Evolutionary conservation across 2,329 filamentous ascomycete species (phyloP), one percentile per base, ranked within the genome.

Genomic region (Exophiala sp.): DNA sequence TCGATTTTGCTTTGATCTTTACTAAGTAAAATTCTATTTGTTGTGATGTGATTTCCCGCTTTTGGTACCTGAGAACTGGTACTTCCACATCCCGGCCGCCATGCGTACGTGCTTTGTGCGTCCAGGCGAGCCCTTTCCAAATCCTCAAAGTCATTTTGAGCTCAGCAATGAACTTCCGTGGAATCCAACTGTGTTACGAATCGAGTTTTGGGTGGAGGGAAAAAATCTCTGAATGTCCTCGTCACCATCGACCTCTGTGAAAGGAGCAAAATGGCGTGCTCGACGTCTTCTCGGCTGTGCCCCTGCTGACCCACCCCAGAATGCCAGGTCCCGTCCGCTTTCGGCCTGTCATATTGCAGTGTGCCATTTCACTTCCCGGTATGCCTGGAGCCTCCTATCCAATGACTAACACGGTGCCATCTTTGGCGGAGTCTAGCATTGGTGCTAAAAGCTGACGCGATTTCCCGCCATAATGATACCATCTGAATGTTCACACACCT

Each of bases 391-490:
- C 8, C 32, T 29, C 48, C 32, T 20, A 14, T 44, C 54, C 54
- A 54, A 57, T 57, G 18, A 49, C 21, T 9, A 8, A 11, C n/a
- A 20, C 21, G 33, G 41, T 43, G 41, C 21, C 41, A 24, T 41
- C 9, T 24, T 32, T 43, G 41, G 41, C 29, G 24, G 24, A 29
- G 24, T 29, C 24, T 29, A 29, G 24, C 20, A n/a, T 24, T 24
- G 41, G 39, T 7, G 44, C 48, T 53, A 53, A 50, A 16, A 42
- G 55, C 40, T 58, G 55, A 58, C 41, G 55, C 45, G 35, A 54
- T 58, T 58, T 43, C n/a, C 33, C 44, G 45, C 47, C 21, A 50
- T 35, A 52, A 57, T 55, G 53, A 55, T 46, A 33, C 35, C 52
- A 55, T 55, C 11, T 5, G 11, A 36, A 12, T 38, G 35, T 38